A percentile compares a stretch with the other conserved stretches of the same genome.
These are phyloP conservation scores for Berkeleyomyces rouxiae DNA, from an alignment of 2,329 filamentous ascomycete species.

Conservation along the genomic window DNA sequence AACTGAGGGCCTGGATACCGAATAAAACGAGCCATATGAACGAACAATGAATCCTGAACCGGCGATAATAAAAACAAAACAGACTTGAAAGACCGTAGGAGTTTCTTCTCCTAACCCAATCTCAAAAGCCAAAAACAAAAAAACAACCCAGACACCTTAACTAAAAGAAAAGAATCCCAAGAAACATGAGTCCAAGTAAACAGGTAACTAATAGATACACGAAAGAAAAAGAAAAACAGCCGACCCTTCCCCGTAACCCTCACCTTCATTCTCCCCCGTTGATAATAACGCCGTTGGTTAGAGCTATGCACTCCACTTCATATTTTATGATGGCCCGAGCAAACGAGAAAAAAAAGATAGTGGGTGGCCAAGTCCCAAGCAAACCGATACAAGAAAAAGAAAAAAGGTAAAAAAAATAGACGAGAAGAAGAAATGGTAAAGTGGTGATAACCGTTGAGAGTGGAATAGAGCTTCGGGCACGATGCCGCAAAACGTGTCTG, in stretches of 20 bases:
- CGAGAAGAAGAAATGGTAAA: neutral
- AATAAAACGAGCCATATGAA: neutral
- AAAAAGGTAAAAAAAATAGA: slow-evolving; percentile 4
- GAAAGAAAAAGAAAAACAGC: neutral
- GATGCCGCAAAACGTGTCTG: neutral
- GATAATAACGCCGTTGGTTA: neutral
- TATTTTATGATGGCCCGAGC: neutral
- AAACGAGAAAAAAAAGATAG: slow-evolving; percentile 16
- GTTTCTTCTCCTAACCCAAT: neutral
- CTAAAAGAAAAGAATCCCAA: neutral
- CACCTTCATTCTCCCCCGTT: neutral
- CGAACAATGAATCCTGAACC: neutral
- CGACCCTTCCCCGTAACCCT: neutral
- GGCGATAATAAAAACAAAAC: slow-evolving; percentile 2
- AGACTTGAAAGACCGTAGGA: neutral
- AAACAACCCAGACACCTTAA: neutral
- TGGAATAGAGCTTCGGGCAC: too few species aligned
- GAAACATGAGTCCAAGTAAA: neutral
- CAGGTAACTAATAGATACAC: neutral
- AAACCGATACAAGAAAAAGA: slow-evolving; percentile 1
- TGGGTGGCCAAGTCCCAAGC: neutral
- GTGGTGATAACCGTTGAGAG: neutral
- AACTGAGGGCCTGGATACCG: neutral
- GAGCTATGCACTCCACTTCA: neutral
- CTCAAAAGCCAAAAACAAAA: neutral